Evolutionary conservation across 2,329 filamentous ascomycete species (phyloP).

Genomic region (Cladorrhinum sp.): DNA sequence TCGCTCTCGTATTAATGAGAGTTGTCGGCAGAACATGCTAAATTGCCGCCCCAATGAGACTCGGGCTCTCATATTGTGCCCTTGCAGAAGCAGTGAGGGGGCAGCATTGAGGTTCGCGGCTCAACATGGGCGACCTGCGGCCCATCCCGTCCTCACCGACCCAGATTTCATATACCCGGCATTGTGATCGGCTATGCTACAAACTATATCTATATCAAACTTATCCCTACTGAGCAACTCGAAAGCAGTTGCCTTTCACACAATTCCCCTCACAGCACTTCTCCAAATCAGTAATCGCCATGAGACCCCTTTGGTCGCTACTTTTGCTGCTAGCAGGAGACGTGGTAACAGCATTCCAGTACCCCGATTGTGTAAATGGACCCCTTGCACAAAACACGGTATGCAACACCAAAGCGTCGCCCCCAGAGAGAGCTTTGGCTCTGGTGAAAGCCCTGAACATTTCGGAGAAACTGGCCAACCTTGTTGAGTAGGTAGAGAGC

Average conservation of each 20-base stretch:
- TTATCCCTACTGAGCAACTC: neutral
- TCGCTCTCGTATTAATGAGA: neutral
- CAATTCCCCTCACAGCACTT: neutral
- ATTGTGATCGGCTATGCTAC: neutral
- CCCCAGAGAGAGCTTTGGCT: slow-evolving; percentile 22
- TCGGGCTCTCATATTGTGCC: neutral
- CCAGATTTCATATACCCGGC: neutral
- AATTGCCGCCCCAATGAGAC: slow-evolving; percentile 10
- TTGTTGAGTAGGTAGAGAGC: slow-evolving; percentile 21
- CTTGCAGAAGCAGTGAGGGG: slow-evolving; percentile 1
- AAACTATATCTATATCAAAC: neutral
- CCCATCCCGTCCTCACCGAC: neutral
- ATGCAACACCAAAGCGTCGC: slow-evolving; percentile 21
- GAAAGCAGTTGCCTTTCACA: neutral
- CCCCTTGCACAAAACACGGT: slow-evolving; percentile 22
- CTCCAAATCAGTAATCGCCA: neutral
- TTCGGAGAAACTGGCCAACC: slow-evolving; percentile 26
- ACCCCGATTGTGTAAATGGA: slow-evolving; percentile 24
- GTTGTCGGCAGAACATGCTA: neutral
- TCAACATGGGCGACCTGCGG: neutral
- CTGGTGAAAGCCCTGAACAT: slow-evolving; percentile 24
- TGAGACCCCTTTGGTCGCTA: neutral
- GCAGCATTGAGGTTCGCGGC: neutral
- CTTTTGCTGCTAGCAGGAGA: neutral
- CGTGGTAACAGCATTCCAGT: slow-evolving; percentile 17